phyloP scores from a whole-genome alignment of 305 asterid genomes.

The Plantago coronopus region DNA sequence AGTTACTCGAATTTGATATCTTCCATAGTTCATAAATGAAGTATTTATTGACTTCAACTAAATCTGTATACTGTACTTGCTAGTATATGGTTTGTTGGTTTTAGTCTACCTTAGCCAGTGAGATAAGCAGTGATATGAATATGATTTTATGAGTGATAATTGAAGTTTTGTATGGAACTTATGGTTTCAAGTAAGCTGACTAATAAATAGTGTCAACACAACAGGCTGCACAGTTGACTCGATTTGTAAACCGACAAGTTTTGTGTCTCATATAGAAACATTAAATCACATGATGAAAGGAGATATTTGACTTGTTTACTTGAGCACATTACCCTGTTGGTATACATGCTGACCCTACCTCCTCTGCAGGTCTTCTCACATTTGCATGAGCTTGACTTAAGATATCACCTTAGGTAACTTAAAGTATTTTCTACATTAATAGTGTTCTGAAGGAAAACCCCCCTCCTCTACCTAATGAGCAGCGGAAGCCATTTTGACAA shows the following conservation, averaged over 20 bases:
- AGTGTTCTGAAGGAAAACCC: slow-evolving; percentile 16
- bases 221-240: background rate
- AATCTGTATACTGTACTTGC: background rate
- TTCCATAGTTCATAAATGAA: background rate
- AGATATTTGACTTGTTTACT: background rate
- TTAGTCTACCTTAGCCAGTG: background rate
- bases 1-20: background rate
- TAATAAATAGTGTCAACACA: too few relatives aligned
- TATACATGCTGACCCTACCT: slow-evolving; percentile 21
- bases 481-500: slow-evolving; percentile 2
- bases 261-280: slow-evolving; percentile 1
- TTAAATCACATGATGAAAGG: background rate
- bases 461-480: slow-evolving; percentile 13
- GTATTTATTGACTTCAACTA: too few relatives aligned
- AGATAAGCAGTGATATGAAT: too few relatives aligned
- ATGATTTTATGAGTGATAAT: too few relatives aligned
- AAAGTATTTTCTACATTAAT: slow-evolving; percentile 9
- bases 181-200: too few relatives aligned
- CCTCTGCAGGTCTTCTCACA: slow-evolving; percentile 86
- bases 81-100: background rate
- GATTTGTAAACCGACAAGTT: background rate
- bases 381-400: slow-evolving; percentile 91
- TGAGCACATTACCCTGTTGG: background rate
- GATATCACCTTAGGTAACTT: slow-evolving; percentile 88
- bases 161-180: too few relatives aligned